Conservation (phyloP, 441 rosid genomes). For the Croton setiger region DNA sequence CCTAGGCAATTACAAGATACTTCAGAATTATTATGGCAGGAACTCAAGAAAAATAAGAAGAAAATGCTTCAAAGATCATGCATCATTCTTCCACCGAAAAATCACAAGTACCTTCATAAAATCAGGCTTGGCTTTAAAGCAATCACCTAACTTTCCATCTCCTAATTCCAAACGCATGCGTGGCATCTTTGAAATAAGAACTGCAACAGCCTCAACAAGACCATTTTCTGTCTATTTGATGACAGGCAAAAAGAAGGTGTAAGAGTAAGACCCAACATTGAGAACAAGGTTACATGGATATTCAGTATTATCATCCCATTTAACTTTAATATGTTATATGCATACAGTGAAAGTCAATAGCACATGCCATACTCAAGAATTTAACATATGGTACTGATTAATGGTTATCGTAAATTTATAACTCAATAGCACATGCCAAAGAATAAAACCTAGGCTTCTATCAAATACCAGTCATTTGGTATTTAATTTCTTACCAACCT, state of each 20-base stretch:
- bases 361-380: no score
- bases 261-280: conserved; percentile 4
- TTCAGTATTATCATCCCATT: neutral
- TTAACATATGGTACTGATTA: neutral
- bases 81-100: conserved; percentile 8
- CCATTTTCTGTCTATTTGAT: conserved; percentile 82
- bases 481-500: conserved; percentile 51
- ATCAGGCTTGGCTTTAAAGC: conserved; percentile 81
- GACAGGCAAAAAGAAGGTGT: conserved; percentile 24
- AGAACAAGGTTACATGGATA: neutral
- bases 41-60: neutral
- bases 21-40: conserved; percentile 11
- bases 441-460: neutral
- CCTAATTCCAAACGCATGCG: conserved; percentile 69
- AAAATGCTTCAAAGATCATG: neutral
- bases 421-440: neutral
- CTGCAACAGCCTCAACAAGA: conserved; percentile 87
- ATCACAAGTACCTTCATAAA: conserved; percentile 67
- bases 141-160: conserved; percentile 75
- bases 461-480: neutral
- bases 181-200: conserved; percentile 90
- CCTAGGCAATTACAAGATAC: conserved; percentile 39
- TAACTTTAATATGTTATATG: conserved; percentile 1
- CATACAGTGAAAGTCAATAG: neutral
- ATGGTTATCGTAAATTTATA: neutral